Percentiles rank a stretch among this genome's conserved stretches.
These are phyloP conservation scores for Penicillium antarcticum DNA, from an alignment of 495 filamentous ascomycete species.

Conservation along the genomic window DNA sequence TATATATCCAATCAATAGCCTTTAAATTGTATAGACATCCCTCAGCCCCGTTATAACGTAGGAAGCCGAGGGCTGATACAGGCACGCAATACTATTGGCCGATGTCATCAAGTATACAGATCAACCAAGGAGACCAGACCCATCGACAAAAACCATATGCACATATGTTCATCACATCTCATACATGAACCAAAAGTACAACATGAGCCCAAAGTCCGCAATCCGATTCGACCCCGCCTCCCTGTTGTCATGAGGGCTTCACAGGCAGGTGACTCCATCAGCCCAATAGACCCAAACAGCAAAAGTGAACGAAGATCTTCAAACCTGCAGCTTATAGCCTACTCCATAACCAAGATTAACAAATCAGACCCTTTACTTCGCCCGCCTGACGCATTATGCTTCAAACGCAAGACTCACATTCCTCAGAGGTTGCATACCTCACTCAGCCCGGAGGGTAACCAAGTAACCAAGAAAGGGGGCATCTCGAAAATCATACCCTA, in stretches of 20 bases:
- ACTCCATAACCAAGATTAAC: background rate
- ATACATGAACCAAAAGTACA: background rate
- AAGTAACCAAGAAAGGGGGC: background rate
- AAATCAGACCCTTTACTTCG: background rate
- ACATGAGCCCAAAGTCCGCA: background rate
- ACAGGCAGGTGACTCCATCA: conserved; percentile 2
- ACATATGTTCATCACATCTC: background rate
- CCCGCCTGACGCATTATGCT: background rate
- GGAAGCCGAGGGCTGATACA: too few relatives aligned
- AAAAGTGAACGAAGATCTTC: background rate
- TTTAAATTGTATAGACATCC: too few relatives aligned
- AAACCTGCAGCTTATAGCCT: background rate
- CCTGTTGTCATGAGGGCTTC: background rate
- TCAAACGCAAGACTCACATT: background rate
- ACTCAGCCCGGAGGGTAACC: conserved; percentile 1
- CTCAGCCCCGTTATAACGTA: too few relatives aligned
- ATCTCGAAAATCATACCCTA: background rate
- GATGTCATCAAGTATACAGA: background rate
- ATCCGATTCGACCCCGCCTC: background rate
- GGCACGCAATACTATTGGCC: too few relatives aligned
- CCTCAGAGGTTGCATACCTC: background rate
- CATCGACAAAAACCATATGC: background rate
- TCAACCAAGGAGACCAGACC: background rate
- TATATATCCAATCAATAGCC: too few relatives aligned
- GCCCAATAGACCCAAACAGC: background rate